Percentiles rank a stretch among this genome's conserved stretches.
Conservation (phyloP, 768 basidiomycete species). For the Tricholoma saponaceum region DNA sequence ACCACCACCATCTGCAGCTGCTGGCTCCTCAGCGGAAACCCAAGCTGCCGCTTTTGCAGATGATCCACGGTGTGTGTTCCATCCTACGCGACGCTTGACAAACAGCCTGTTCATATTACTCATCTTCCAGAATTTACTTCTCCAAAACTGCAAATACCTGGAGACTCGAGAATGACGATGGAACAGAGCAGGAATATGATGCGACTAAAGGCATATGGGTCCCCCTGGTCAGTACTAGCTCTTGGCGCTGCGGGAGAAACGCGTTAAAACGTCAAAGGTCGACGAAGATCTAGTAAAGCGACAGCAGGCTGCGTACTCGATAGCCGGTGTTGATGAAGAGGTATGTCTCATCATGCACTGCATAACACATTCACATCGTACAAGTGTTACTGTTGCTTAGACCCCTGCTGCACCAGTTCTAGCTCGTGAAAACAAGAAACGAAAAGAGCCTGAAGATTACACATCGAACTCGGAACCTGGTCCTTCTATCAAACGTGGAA, state of each 20-base stretch:
- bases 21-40: constrained; percentile 49
- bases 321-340: constrained; percentile 91
- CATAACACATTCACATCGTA: background rate
- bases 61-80: constrained; percentile 58
- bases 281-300: constrained; percentile 83
- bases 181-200: constrained; percentile 89
- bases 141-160: constrained; percentile 73
- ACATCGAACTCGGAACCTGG: constrained; percentile 50
- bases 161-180: constrained; percentile 88
- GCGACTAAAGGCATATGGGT: constrained; percentile 73
- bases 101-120: constrained; percentile 18
- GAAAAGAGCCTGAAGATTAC: constrained; percentile 70
- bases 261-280: constrained; percentile 44
- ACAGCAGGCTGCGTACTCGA: constrained; percentile 94
- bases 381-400: constrained; percentile 35
- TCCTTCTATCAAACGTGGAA: constrained; percentile 66
- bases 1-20: constrained; percentile 44
- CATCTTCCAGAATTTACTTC: constrained; percentile 60
- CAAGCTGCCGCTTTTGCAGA: constrained; percentile 69
- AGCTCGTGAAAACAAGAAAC: constrained; percentile 76
- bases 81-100: constrained; percentile 4
- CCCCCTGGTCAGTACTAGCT: constrained; percentile 59
- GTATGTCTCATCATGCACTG: constrained; percentile 34
- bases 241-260: background rate
- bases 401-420: constrained; percentile 84